Percentiles rank a stretch among this genome's conserved stretches.
These are phyloP conservation scores for Physocladia obscura DNA, from an alignment of 192 early-diverging fungal species.

Conservation along the genomic window DNA sequence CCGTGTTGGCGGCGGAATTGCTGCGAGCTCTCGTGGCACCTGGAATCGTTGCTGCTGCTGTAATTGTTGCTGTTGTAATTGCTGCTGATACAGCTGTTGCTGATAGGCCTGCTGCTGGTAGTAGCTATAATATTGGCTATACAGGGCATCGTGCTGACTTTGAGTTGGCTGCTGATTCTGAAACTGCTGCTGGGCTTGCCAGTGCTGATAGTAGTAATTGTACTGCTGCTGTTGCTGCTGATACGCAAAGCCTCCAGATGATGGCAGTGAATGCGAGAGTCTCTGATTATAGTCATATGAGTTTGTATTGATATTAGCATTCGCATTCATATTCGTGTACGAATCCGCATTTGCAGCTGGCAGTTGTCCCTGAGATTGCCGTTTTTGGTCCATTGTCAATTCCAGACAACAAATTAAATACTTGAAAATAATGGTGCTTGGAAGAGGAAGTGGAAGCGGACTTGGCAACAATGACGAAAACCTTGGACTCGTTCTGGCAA, in stretches of 20 bases:
- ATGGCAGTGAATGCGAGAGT: neutral
- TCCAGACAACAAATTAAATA: neutral
- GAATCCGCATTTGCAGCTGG: neutral
- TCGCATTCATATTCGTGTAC: neutral
- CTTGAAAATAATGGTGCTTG: neutral
- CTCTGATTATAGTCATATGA: neutral
- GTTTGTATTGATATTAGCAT: neutral
- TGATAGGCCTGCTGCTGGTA: neutral
- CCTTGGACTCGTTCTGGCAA: neutral
- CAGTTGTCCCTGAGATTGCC: neutral
- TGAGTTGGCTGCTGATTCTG: neutral
- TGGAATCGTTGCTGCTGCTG: neutral
- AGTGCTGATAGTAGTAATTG: neutral
- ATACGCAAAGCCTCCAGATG: too few relatives aligned
- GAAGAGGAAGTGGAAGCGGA: too few relatives aligned
- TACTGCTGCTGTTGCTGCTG: slow-evolving; percentile 3
- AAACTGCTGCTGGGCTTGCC: neutral
- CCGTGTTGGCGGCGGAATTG: neutral
- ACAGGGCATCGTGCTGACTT: neutral
- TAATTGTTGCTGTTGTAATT: neutral
- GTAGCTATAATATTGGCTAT: neutral
- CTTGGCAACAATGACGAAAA: neutral
- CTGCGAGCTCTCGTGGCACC: neutral
- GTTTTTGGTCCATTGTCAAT: neutral
- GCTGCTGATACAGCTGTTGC: neutral